phyloP scores from a whole-genome alignment of 2,329 filamentous ascomycete species.

The Magnaporthales sp. region DNA sequence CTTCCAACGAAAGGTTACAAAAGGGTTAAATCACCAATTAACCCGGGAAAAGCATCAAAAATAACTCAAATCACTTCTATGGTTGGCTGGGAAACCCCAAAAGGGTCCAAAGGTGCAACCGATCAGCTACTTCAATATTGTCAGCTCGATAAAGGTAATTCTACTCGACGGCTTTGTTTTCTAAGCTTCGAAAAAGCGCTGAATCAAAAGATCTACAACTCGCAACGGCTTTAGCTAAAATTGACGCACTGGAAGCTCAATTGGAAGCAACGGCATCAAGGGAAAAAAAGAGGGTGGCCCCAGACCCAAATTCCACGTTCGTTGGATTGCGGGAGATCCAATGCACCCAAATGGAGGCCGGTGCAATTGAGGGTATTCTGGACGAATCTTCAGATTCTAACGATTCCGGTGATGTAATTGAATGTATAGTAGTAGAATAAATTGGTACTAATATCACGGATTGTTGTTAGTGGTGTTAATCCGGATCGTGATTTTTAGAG shows the following conservation, averaged over 20 bases:
- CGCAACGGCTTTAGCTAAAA: background rate
- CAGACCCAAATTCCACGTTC: background rate
- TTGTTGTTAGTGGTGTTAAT: background rate
- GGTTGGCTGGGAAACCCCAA: background rate
- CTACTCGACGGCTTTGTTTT: background rate
- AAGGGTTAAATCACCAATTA: background rate
- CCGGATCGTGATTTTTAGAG: background rate
- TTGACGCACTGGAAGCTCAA: background rate
- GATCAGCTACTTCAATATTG: background rate
- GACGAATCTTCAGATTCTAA: background rate
- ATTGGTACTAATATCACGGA: background rate
- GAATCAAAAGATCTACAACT: background rate
- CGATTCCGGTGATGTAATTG: background rate
- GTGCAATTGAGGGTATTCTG: background rate
- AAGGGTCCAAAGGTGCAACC: background rate
- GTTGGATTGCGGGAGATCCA: background rate
- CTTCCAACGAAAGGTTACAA: background rate
- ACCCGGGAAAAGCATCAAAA: background rate
- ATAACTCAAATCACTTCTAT: background rate
- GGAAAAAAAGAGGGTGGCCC: background rate
- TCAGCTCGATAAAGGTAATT: background rate
- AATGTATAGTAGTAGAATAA: background rate
- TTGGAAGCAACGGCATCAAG: background rate
- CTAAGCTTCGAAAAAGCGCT: background rate
- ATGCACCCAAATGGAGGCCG: background rate